Evolutionary conservation across 1,284 basidiomycete species (phyloP).

Genomic region (Fomitiporia mediterranea): DNA sequence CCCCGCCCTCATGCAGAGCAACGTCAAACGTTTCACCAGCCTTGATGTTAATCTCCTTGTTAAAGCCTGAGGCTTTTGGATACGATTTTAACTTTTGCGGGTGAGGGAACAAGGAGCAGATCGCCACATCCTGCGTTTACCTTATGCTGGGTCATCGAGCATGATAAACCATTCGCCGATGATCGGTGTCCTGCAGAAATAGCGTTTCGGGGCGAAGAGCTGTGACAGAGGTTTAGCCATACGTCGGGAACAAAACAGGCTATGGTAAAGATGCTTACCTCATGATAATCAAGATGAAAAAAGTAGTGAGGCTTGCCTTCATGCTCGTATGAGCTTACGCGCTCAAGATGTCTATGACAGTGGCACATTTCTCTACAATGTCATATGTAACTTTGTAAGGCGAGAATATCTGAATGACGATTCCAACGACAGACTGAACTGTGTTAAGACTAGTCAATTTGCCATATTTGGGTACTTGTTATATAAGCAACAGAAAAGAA

Average conservation of each 20-base stretch:
- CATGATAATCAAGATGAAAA: conserved; percentile 95
- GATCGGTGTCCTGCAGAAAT: conserved; percentile 93
- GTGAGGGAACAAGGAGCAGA: conserved; percentile 80
- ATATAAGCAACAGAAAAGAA: too few species aligned
- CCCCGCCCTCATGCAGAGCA: conserved; percentile 39
- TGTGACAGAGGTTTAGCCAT: conserved; percentile 38
- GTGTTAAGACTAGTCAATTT: too few species aligned
- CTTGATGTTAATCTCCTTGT: conserved; percentile 43
- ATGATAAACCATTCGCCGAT: conserved; percentile 95
- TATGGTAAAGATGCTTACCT: conserved; percentile 48
- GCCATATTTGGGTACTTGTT: too few species aligned
- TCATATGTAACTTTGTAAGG: too few species aligned
- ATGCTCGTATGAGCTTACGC: conserved; percentile 91
- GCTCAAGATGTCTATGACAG: conserved; percentile 85
- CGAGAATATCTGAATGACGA: too few species aligned
- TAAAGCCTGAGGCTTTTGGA: conserved; percentile 20
- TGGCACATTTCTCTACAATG: too few species aligned
- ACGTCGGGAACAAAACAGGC: conserved; percentile 7
- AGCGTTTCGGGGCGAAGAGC: conserved; percentile 91
- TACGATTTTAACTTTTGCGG: conserved; percentile 32
- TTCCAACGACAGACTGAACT: too few species aligned
- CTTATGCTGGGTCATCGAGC: conserved; percentile 77
- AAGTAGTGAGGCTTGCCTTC: conserved; percentile 90
- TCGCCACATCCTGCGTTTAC: conserved; percentile 90
- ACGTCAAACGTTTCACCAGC: conserved; percentile 59